These are phyloP conservation scores for Diaporthe sp. DNA, from an alignment of 2,329 filamentous ascomycete genomes.

Conservation along the genomic window DNA sequence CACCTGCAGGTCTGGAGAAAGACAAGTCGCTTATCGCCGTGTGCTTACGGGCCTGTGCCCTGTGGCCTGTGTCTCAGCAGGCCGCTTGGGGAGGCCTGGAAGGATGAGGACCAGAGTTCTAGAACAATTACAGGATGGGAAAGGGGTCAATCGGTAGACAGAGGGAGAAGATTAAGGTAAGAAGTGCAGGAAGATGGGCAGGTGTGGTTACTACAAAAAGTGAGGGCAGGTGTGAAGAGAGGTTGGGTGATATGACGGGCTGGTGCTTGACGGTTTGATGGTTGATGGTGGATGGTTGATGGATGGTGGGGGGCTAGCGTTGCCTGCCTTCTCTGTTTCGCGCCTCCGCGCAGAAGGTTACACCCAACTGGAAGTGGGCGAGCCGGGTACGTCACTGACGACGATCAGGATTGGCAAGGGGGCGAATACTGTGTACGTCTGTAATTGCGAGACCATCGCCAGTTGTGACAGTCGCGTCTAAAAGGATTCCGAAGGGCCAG, in stretches of 20 bases:
- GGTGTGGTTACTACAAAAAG: background rate
- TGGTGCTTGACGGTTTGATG: background rate
- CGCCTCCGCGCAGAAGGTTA: conserved; percentile 13
- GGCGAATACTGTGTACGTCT: no score
- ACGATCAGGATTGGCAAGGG: conserved; percentile 2
- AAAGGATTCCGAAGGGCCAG: background rate
- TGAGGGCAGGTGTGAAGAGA: background rate
- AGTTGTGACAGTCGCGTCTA: background rate
- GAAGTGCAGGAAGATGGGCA: background rate
- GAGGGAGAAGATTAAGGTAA: background rate
- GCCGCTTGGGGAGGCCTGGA: background rate
- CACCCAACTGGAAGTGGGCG: conserved; percentile 5
- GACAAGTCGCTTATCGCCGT: conserved; percentile 8
- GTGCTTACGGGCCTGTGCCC: background rate
- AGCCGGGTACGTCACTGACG: conserved; percentile 17
- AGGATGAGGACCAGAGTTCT: background rate
- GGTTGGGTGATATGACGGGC: background rate
- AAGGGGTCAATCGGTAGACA: background rate
- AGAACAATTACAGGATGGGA: background rate
- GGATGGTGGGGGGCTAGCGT: conserved; percentile 11
- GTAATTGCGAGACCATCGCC: no score
- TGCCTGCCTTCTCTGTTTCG: background rate
- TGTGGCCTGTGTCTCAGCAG: background rate
- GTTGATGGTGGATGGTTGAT: background rate
- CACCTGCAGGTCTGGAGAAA: background rate